phyloP scores from a whole-genome alignment of 2,329 filamentous ascomycete species.

The Botrytis hyacinthi region DNA sequence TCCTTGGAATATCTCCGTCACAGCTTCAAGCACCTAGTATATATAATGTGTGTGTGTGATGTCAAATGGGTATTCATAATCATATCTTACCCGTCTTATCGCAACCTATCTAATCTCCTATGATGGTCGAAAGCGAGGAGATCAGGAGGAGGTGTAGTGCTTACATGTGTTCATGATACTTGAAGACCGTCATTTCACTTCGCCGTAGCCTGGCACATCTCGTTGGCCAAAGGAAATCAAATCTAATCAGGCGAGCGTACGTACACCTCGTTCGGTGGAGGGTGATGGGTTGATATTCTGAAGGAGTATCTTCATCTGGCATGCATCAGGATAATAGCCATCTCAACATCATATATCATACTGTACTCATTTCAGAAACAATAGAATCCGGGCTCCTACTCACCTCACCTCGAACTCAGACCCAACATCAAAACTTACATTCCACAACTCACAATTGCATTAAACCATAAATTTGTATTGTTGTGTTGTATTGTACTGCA shows the following conservation, averaged over 20 bases:
- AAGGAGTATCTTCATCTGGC: neutral
- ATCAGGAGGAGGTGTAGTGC: neutral
- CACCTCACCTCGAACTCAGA: neutral
- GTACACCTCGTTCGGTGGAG: neutral
- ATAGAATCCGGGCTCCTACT: neutral
- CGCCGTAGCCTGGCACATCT: neutral
- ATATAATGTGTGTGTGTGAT: neutral
- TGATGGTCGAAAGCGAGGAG: neutral
- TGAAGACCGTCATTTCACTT: neutral
- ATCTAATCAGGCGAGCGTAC: neutral
- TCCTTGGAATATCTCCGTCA: neutral
- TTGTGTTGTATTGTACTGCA: slow-evolving; percentile 10
- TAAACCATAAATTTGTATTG: slow-evolving; percentile 15
- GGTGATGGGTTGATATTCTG: neutral
- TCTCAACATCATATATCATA: neutral
- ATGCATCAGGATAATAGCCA: neutral
- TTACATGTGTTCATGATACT: neutral
- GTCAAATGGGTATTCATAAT: neutral
- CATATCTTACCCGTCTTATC: neutral
- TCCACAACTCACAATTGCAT: neutral
- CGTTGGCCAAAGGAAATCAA: neutral
- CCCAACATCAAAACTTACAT: slow-evolving; percentile 3
- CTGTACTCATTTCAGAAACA: neutral
- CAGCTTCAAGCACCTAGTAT: neutral
- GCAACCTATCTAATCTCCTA: neutral